These are phyloP conservation scores for Syncephalastrum racemosum DNA, from an alignment of 371 early-diverging fungal species.

Conservation along the genomic window DNA sequence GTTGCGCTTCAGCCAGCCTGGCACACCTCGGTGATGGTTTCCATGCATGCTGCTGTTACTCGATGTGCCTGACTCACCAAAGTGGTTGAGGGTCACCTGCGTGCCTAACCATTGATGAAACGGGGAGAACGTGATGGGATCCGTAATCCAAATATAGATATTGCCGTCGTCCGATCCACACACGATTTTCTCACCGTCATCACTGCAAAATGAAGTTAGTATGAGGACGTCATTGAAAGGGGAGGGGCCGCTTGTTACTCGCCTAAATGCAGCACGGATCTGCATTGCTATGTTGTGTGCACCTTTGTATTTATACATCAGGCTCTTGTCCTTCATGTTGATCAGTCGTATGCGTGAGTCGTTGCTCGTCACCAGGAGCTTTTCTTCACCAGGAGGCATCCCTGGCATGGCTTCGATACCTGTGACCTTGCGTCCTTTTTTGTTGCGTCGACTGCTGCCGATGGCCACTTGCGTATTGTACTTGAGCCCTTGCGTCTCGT, in stretches of 20 bases:
- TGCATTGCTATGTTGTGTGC: slow-evolving; percentile 65
- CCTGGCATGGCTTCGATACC: slow-evolving; percentile 68
- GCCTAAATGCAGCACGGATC: slow-evolving; percentile 72
- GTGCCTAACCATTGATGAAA: slow-evolving; percentile 35
- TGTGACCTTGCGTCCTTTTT: slow-evolving; percentile 71
- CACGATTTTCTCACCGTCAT: slow-evolving; percentile 76
- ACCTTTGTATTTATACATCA: slow-evolving; percentile 78
- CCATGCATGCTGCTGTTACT: too few species aligned
- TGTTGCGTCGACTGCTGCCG: slow-evolving; percentile 40
- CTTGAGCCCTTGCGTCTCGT: slow-evolving; percentile 71
- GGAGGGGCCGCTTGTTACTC: not conserved
- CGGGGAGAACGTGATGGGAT: slow-evolving; percentile 39
- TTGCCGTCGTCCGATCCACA: slow-evolving; percentile 81
- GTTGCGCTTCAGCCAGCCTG: slow-evolving; percentile 14
- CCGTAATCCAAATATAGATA: slow-evolving; percentile 75
- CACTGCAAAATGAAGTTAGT: slow-evolving; percentile 26
- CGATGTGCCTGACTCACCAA: slow-evolving; percentile 9
- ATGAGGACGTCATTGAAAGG: not conserved
- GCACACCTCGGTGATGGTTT: slow-evolving; percentile 16
- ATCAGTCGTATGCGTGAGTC: slow-evolving; percentile 82
- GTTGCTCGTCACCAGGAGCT: slow-evolving; percentile 72
- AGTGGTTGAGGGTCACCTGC: slow-evolving; percentile 8
- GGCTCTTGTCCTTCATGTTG: slow-evolving; percentile 72
- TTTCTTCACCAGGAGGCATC: slow-evolving; percentile 49
- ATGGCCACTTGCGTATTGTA: slow-evolving; percentile 77